A percentile compares a stretch with the other conserved stretches of the same genome.
phyloP scores from a whole-genome alignment of 2,329 filamentous ascomycete genomes.

The Metarhizium rileyi region DNA sequence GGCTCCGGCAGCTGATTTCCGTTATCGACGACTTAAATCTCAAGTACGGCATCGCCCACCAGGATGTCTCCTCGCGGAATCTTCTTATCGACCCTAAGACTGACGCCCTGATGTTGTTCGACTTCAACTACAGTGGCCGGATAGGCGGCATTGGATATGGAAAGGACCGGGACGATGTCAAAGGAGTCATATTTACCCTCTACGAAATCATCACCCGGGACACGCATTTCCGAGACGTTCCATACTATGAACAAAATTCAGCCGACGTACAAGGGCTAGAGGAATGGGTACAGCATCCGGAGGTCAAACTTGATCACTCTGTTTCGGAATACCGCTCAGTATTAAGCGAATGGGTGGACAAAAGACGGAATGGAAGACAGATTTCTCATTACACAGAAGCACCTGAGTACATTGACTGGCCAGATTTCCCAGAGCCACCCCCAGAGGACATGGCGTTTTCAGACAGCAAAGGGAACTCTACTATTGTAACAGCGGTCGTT shows the following conservation, averaged over 20 bases:
- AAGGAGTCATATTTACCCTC: slow-evolving; percentile 22
- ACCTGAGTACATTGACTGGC: slow-evolving; percentile 1
- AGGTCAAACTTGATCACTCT: slow-evolving; percentile 20
- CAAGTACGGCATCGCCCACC: slow-evolving; percentile 25
- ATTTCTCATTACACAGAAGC: neutral
- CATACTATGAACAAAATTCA: slow-evolving; percentile 16
- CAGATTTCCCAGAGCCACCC: slow-evolving; percentile 1
- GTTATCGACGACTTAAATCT: slow-evolving; percentile 28
- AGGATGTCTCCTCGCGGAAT: slow-evolving; percentile 28
- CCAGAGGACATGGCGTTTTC: neutral
- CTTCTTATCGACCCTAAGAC: slow-evolving; percentile 23
- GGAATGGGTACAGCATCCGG: slow-evolving; percentile 22
- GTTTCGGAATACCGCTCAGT: slow-evolving; percentile 18
- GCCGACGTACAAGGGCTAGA: slow-evolving; percentile 9
- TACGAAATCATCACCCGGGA: slow-evolving; percentile 27
- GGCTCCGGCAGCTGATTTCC: slow-evolving; percentile 6
- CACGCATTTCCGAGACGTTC: slow-evolving; percentile 11
- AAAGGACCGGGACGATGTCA: slow-evolving; percentile 20
- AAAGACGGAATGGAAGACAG: slow-evolving; percentile 2
- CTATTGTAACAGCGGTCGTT: neutral
- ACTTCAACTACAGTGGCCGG: slow-evolving; percentile 21
- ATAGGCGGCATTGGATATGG: slow-evolving; percentile 8
- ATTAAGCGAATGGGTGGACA: slow-evolving; percentile 17
- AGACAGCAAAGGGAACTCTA: neutral
- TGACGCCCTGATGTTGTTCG: slow-evolving; percentile 24